Evolutionary conservation across 768 basidiomycete genomes (phyloP).

Genomic region (Chalciporus pseudorubinellus): DNA sequence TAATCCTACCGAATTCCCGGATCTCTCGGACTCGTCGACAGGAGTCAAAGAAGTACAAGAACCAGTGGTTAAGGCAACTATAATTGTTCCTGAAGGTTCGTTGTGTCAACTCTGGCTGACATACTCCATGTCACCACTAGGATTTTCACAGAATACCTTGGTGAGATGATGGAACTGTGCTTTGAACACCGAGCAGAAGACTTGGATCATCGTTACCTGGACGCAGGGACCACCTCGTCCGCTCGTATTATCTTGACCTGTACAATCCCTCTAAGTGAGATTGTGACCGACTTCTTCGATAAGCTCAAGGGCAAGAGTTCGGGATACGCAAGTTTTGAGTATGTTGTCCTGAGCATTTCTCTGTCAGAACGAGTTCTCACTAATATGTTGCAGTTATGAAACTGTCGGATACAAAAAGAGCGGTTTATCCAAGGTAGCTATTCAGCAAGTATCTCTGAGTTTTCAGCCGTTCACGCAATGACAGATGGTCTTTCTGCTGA

Average conservation of each 20-base stretch:
- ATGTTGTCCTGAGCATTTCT: slow-evolving; percentile 27
- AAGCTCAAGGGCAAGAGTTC: slow-evolving; percentile 90
- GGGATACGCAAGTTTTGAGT: slow-evolving; percentile 93
- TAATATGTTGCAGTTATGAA: slow-evolving; percentile 69
- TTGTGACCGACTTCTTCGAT: slow-evolving; percentile 95
- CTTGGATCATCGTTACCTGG: slow-evolving; percentile 82
- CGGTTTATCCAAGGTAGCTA: slow-evolving; percentile 73
- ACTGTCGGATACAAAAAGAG: slow-evolving; percentile 85
- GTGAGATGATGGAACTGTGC: slow-evolving; percentile 95
- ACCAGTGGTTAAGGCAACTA: slow-evolving; percentile 89
- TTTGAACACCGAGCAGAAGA: slow-evolving; percentile 81
- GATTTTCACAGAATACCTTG: slow-evolving; percentile 70
- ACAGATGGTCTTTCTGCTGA: slow-evolving; percentile 89
- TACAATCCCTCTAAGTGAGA: slow-evolving; percentile 83
- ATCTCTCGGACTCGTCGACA: slow-evolving; percentile 56
- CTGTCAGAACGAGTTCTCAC: not conserved
- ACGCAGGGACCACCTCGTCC: slow-evolving; percentile 39
- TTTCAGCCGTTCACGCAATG: slow-evolving; percentile 1
- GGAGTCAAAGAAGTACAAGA: slow-evolving; percentile 81
- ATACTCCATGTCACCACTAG: not conserved
- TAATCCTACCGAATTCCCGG: slow-evolving; percentile 97
- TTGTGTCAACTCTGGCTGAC: not conserved
- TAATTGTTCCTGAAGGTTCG: slow-evolving; percentile 90
- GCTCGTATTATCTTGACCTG: slow-evolving; percentile 80
- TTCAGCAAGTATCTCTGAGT: not conserved